A percentile compares a stretch with the other conserved stretches of the same genome.
Conservation (phyloP, 805 yeast species). For the Ogataea nonfermentans region DNA sequence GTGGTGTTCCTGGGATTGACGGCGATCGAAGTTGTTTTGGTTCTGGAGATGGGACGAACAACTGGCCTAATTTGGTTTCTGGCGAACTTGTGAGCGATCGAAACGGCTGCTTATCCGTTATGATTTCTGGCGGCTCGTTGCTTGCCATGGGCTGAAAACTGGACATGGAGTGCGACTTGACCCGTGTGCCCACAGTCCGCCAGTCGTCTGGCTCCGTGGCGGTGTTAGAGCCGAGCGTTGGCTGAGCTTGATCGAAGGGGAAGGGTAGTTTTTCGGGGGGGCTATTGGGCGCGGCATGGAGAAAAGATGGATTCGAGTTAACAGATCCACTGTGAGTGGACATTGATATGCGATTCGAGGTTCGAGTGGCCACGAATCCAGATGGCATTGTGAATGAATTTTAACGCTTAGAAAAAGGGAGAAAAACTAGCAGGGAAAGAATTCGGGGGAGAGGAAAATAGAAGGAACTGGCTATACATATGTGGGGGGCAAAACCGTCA, state of each 20-base stretch:
- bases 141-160: neutral
- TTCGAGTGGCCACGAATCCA: neutral
- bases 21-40: neutral
- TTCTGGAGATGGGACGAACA: neutral
- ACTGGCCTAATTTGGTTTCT: neutral
- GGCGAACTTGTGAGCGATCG: conserved; percentile 4
- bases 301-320: neutral
- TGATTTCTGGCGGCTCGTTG: neutral
- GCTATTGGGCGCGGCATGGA: neutral
- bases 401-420: conserved; percentile 9
- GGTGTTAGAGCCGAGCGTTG: conserved; percentile 4
- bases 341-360: conserved; percentile 1
- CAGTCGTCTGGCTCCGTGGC: neutral
- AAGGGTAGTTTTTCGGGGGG: conserved; percentile 2
- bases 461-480: too few species aligned
- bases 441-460: conserved; percentile 2
- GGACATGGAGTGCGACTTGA: conserved; percentile 2
- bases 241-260: conserved; percentile 7
- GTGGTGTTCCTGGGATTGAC: conserved; percentile 15
- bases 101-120: neutral
- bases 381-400: conserved; percentile 2
- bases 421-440: conserved; percentile 1
- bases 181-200: neutral
- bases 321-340: neutral
- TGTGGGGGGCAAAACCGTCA: too few species aligned